phyloP scores from a whole-genome alignment of 1,139 yeast species.

The Lodderomyces metapsilosis region DNA sequence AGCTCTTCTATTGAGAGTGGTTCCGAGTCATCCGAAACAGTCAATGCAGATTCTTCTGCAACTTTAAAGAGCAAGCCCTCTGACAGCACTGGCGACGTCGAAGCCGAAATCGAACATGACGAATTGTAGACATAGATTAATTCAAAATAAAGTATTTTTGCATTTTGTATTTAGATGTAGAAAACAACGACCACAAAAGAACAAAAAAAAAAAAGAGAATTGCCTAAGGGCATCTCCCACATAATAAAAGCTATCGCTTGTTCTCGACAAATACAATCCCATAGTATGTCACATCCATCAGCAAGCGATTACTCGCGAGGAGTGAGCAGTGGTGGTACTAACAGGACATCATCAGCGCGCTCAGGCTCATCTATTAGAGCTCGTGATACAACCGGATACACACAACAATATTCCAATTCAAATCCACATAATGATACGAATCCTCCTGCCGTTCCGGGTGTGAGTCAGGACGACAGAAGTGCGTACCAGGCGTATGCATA shows the following conservation, averaged over 20 bases:
- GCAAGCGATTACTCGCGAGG: slow-evolving; percentile 7
- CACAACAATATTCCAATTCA: neutral
- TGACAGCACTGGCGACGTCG: neutral
- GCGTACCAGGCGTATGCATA: neutral
- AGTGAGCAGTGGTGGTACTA: slow-evolving; percentile 10
- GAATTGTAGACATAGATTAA: slow-evolving; percentile 1
- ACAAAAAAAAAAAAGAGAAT: neutral
- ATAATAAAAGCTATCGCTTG: too few relatives aligned
- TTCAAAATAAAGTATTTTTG: neutral
- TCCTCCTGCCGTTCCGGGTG: neutral
- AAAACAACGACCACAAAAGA: neutral
- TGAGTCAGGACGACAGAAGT: neutral
- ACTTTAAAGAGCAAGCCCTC: neutral
- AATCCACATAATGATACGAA: neutral
- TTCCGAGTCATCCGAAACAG: neutral
- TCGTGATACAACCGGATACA: neutral
- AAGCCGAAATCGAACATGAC: neutral
- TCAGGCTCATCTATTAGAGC: slow-evolving; percentile 1
- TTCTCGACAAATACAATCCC: neutral
- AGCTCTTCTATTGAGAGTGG: neutral
- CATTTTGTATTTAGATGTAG: neutral
- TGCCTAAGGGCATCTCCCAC: too few relatives aligned
- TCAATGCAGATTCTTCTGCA: neutral
- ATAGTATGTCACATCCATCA: slow-evolving; percentile 12
- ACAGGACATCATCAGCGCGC: slow-evolving; percentile 8